Conservation (phyloP, 805 yeast genomes). For the Candida multigemmis region DNA sequence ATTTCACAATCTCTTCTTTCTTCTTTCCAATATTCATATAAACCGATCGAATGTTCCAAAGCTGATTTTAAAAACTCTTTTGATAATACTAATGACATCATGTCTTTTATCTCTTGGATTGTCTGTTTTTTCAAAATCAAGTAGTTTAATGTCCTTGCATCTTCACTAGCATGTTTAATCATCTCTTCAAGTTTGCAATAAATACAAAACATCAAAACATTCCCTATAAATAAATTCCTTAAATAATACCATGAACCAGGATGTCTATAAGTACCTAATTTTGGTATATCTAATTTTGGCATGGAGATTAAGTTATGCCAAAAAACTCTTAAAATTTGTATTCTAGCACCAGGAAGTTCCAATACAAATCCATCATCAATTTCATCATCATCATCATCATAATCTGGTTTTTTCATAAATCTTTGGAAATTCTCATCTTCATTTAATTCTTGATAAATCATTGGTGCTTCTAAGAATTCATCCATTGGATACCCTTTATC, state of each 20-base stretch:
- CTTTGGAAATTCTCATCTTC: slow-evolving; percentile 23
- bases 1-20: slow-evolving; percentile 23
- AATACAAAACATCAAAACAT: slow-evolving; percentile 17
- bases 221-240: slow-evolving; percentile 22
- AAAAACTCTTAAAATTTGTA: slow-evolving; percentile 16
- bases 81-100: slow-evolving; percentile 7
- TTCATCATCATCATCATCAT: slow-evolving; percentile 7
- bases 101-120: slow-evolving; percentile 3
- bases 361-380: slow-evolving; percentile 8
- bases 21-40: slow-evolving; percentile 26
- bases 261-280: slow-evolving; percentile 26
- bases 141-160: too few relatives aligned
- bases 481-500: slow-evolving; percentile 3
- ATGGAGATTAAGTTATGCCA: slow-evolving; percentile 15
- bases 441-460: slow-evolving; percentile 15
- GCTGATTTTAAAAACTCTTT: slow-evolving; percentile 7
- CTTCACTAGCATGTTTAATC: too few relatives aligned
- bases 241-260: slow-evolving; percentile 32
- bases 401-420: slow-evolving; percentile 10
- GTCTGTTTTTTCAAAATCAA: too few relatives aligned
- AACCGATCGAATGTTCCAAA: slow-evolving; percentile 19
- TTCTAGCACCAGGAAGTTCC: slow-evolving; percentile 11
- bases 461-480: slow-evolving; percentile 14
- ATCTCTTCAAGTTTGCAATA: slow-evolving; percentile 18
- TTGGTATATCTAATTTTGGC: slow-evolving; percentile 27